A percentile compares a stretch with the other conserved stretches of the same genome.
phyloP scores from a whole-genome alignment of 371 early-diverging fungal species.

The Syncephalastrum racemosum region DNA sequence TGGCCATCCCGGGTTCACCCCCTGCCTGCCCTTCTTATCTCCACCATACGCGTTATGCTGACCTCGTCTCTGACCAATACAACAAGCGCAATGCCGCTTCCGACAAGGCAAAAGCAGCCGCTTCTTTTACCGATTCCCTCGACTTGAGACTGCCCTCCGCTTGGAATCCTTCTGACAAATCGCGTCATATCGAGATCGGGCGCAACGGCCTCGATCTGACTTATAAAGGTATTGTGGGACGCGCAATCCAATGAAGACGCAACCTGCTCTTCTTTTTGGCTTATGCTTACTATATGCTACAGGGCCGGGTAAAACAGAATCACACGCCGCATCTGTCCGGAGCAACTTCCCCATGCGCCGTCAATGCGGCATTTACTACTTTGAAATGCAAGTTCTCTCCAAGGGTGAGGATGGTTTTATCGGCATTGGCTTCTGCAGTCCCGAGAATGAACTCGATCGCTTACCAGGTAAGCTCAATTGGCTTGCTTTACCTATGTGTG shows the following conservation, averaged over 20 bases:
- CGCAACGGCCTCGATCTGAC: constrained; percentile 53
- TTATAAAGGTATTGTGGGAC: constrained; percentile 51
- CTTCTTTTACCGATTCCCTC: constrained; percentile 13
- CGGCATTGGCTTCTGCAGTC: constrained; percentile 82
- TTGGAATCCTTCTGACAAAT: constrained; percentile 69
- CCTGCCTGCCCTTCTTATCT: constrained; percentile 41
- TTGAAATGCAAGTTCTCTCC: constrained; percentile 79
- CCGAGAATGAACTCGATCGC: constrained; percentile 58
- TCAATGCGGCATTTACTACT: constrained; percentile 92
- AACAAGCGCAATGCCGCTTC: too few relatives aligned
- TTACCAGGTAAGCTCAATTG: constrained; percentile 78
- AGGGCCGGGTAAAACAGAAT: constrained; percentile 81
- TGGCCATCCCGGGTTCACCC: constrained; percentile 5
- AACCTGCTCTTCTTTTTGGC: constrained; percentile 1
- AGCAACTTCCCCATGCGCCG: constrained; percentile 82
- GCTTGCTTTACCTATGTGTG: constrained; percentile 40
- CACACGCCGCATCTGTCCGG: constrained; percentile 83
- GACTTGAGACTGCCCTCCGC: constrained; percentile 54
- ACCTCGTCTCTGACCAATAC: constrained; percentile 33
- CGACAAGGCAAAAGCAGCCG: too few relatives aligned
- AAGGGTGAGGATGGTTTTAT: constrained; percentile 94
- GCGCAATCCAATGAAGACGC: not conserved
- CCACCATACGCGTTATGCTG: constrained; percentile 33
- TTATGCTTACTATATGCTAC: constrained; percentile 4
- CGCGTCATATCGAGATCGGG: constrained; percentile 53